Conservation (phyloP, 176 grass and related monocot species). For the Phragmites australis region DNA sequence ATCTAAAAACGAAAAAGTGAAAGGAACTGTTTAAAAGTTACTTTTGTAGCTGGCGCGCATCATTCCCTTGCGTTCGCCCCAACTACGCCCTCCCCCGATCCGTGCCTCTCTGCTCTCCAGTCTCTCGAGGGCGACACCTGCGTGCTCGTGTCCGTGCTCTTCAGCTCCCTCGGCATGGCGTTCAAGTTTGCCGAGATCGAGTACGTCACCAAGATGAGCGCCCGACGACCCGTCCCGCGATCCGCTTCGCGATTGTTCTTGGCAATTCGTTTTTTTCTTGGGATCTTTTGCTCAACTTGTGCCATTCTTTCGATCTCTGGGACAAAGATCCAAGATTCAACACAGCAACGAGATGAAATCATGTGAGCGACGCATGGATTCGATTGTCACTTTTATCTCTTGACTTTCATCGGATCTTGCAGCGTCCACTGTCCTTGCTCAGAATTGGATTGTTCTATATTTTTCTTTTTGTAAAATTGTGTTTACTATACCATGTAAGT, state of each 20-base stretch:
- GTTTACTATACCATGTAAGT: no score
- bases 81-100: no score
- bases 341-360: not conserved
- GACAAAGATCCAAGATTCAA: not conserved
- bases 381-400: not conserved
- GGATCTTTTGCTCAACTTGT: not conserved
- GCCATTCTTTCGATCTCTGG: not conserved
- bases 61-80: no score
- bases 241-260: not conserved
- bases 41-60: no score
- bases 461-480: not conserved
- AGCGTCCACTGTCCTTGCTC: not conserved
- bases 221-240: not conserved
- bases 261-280: not conserved
- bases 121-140: no score
- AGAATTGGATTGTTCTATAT: not conserved
- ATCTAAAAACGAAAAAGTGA: no score
- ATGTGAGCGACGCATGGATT: not conserved
- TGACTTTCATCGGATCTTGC: constrained; percentile 36
- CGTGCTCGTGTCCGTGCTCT: no score
- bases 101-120: no score
- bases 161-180: no score
- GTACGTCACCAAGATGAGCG: constrained; percentile 81
- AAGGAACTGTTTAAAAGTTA: no score
- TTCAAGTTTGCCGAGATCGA: constrained; percentile 60